Base-by-base conservation (phyloP, 257 asterid genomes). In the Galeopsis tetrahit region DNA sequence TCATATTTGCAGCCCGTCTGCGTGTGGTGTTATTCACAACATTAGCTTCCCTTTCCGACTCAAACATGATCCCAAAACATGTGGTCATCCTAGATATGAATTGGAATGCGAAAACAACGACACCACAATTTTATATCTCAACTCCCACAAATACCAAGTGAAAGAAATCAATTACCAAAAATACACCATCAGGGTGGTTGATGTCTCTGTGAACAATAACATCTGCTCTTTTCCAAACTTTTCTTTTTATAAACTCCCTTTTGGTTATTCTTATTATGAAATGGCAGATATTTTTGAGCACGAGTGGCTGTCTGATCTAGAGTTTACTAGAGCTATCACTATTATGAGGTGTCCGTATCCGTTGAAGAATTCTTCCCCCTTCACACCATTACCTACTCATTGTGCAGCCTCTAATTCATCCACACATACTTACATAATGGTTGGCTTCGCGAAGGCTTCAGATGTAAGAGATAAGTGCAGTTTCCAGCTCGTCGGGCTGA, bases 41-140 rank as follows among this genome's bases (percentile, higher is more conserved):
- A 56, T 56, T 9, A 56, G 62, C n/a, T 56, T 2, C 62, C 86
- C 85, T 21, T 83, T 78, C n/a, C 59, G 93, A 2, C 73, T 89
- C 43, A 59, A 59, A 34, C 43, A 67, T 3, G 86, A 84, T 74
- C 88, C 91, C 2, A 5, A n/a, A 14, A 5, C 74, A 60, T 86
- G 91, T 48, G 95, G 95, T 5, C 2, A 73, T 38, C 44, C 70
- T 31, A 46, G 5, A 5, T 84, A 38, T 3, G 77, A 79, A 71
- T 68, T 79, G 5, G 70, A 39, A 28, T 84, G 89, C 11, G 43
- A 43, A 57, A 75, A 79, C 77, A 82, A 78, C 38, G 63, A n/a
- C n/a, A 43, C 81, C 49, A 6, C 64, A 5, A 13, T 21, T 46
- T 33, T 85, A 6, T 3, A 52, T 1, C 9, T 51, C 21, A 4